Evolutionary conservation across 2,329 filamentous ascomycete genomes (phyloP).

Genomic region (Curvularia hawaiiensis): DNA sequence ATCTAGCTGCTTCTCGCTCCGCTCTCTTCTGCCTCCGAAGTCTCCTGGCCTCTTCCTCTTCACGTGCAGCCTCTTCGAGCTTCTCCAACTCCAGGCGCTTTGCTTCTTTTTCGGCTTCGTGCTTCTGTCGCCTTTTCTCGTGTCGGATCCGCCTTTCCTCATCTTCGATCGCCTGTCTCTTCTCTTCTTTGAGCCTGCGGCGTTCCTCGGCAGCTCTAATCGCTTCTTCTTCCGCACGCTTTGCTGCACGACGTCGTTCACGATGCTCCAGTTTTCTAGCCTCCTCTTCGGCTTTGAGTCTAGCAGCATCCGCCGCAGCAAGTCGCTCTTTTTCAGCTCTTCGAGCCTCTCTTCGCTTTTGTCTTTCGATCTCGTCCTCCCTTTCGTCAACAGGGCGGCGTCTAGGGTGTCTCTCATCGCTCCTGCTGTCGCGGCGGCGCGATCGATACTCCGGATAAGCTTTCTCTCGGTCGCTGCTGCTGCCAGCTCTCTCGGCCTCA

Average conservation of each 20-base stretch:
- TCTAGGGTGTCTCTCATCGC: slow-evolving; percentile 37
- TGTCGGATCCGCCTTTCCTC: slow-evolving; percentile 38
- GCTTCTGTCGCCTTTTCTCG: slow-evolving; percentile 29
- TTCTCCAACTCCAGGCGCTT: slow-evolving; percentile 21
- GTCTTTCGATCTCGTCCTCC: slow-evolving; percentile 36
- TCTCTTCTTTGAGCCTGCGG: slow-evolving; percentile 26
- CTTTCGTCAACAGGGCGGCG: slow-evolving; percentile 32
- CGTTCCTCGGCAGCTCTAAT: slow-evolving; percentile 29
- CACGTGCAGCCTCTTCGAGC: slow-evolving; percentile 21
- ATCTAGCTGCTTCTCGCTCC: slow-evolving; percentile 35
- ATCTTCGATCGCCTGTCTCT: slow-evolving; percentile 26
- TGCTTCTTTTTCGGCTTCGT: slow-evolving; percentile 37
- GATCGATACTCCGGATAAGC: slow-evolving; percentile 35
- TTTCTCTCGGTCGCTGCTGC: slow-evolving; percentile 36
- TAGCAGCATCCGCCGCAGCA: slow-evolving; percentile 34
- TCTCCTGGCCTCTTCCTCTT: slow-evolving; percentile 34
- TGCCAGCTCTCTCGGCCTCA: slow-evolving; percentile 29
- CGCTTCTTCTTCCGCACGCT: slow-evolving; percentile 31
- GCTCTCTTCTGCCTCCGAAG: slow-evolving; percentile 33
- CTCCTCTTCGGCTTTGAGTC: slow-evolving; percentile 32
- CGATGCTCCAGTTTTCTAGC: slow-evolving; percentile 30
- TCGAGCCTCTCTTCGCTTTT: slow-evolving; percentile 37
- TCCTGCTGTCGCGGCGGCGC: slow-evolving; percentile 33
- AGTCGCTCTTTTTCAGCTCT: slow-evolving; percentile 34
- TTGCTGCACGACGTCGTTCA: slow-evolving; percentile 36